Evolutionary conservation across 2,329 filamentous ascomycete genomes (phyloP).

Genomic region (Fusarium sp.): DNA sequence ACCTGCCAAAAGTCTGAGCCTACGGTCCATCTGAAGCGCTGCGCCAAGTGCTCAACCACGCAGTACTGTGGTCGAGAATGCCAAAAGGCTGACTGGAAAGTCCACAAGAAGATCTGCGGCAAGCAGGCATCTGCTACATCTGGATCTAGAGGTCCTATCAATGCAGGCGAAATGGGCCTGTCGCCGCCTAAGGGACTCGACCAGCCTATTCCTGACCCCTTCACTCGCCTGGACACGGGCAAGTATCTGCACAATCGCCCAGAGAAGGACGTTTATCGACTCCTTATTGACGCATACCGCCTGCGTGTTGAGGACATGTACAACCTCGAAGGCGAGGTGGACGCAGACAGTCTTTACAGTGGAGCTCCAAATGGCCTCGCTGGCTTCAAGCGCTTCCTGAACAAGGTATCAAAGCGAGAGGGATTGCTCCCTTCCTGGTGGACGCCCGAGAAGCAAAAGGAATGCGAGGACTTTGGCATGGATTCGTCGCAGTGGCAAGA

Average conservation of each 20-base stretch:
- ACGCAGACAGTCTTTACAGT: slow-evolving; percentile 51
- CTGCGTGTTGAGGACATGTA: slow-evolving; percentile 60
- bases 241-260: slow-evolving; percentile 62
- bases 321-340: slow-evolving; percentile 46
- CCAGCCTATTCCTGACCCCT: slow-evolving; percentile 53
- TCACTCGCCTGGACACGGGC: slow-evolving; percentile 56
- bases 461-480: slow-evolving; percentile 57
- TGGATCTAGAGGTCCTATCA: neutral
- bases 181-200: slow-evolving; percentile 52
- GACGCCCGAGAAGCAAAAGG: slow-evolving; percentile 54
- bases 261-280: slow-evolving; percentile 60
- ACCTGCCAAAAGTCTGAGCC: slow-evolving; percentile 51
- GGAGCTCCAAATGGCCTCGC: slow-evolving; percentile 39
- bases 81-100: slow-evolving; percentile 66
- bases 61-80: slow-evolving; percentile 68
- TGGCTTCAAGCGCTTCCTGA: slow-evolving; percentile 58
- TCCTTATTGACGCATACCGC: slow-evolving; percentile 65
- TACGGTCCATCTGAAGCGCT: slow-evolving; percentile 55
- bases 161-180: slow-evolving; percentile 2
- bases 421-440: slow-evolving; percentile 63
- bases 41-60: slow-evolving; percentile 62
- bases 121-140: slow-evolving; percentile 34
- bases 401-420: slow-evolving; percentile 29
- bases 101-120: slow-evolving; percentile 62
- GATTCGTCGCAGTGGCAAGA: slow-evolving; percentile 47